Base-by-base conservation (phyloP, 768 basidiomycete species). In the Kwoniella shandongensis region DNA sequence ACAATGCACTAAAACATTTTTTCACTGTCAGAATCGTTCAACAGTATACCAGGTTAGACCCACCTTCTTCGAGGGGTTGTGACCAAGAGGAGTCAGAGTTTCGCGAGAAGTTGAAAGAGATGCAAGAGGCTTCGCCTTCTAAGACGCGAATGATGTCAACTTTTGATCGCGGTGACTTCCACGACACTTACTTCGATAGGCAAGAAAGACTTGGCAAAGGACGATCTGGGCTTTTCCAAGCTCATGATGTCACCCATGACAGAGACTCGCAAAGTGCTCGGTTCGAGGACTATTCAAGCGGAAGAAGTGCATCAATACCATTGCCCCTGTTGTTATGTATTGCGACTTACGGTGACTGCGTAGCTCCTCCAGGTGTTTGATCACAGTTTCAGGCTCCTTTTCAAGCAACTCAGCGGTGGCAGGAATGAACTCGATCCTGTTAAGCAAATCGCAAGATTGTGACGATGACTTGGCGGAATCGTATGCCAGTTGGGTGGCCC, bases 191-290 rank as follows among this genome's bases (percentile, higher is more conserved):
- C 90, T 51, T 85, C 83, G 46, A 89, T 75, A 17, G 79, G 74
- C 51, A 81, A 61, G 74, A 98, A 93, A 73, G 88, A 81, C 62
- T 86, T 83, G 12, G 74, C 80, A 85, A 89, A 91, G 1, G 82
- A 79, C 50, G 84, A 86, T 44, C 87, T 82, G 1, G 96, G 94
- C 17, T 85, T 80, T 17, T 81, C 67, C 30, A 98, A 72, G 32
- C 77, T 75, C 30, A 94, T 67, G 40, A 99, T 80, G 67, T 96
- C 86, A 11, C 96, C 96, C n/a, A 86, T 84, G 10, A 98, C 88
- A 0, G 89, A 88, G 73, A 99, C 88, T 36, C 96, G 85, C 20
- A 92, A 81, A 39, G 86, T 88, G 18, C 85, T 82, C 2, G 94
- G 89, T 59, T 88, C 81, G 12, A 86, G 88, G 61, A 96, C 91